A percentile compares a stretch with the other conserved stretches of the same genome.
Evolutionary conservation across 2,329 filamentous ascomycete genomes (phyloP).

Genomic region (Pseudogymnoascus sp.): DNA sequence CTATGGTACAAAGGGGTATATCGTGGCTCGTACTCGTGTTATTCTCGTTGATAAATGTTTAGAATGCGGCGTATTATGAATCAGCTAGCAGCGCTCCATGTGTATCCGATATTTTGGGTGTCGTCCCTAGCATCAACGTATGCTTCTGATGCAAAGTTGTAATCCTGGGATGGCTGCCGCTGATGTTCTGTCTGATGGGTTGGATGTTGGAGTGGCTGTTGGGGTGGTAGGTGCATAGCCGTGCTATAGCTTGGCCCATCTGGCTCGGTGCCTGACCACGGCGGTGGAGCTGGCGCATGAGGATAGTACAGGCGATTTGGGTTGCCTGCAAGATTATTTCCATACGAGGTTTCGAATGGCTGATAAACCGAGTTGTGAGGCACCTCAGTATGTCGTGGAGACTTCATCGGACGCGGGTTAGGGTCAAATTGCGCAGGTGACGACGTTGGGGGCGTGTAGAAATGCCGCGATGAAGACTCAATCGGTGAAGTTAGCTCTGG

Average conservation of each 20-base stretch:
- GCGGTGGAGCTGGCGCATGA: not conserved
- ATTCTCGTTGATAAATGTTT: conserved; percentile 1
- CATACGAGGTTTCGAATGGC: not conserved
- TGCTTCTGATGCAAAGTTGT: not conserved
- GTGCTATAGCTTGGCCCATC: conserved; percentile 1
- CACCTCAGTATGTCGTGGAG: conserved; percentile 25
- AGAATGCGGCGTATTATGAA: not conserved
- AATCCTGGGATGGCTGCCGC: not conserved
- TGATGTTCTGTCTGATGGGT: not conserved
- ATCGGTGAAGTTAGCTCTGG: not conserved
- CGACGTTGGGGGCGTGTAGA: not conserved
- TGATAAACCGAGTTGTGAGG: not conserved
- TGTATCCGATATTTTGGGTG: conserved; percentile 1
- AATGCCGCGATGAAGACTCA: conserved; percentile 6
- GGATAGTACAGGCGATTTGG: conserved; percentile 5
- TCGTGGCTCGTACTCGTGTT: conserved; percentile 3
- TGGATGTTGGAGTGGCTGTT: not conserved
- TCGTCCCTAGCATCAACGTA: not conserved
- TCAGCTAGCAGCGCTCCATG: not conserved
- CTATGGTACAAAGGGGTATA: conserved; percentile 5
- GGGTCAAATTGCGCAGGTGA: conserved; percentile 19
- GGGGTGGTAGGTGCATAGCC: not conserved
- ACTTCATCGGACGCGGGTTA: conserved; percentile 30
- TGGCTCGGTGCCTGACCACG: not conserved
- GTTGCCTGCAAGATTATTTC: not conserved